phyloP scores from a whole-genome alignment of 2,329 filamentous ascomycete genomes.

The Arthrocladium fulminans region DNA sequence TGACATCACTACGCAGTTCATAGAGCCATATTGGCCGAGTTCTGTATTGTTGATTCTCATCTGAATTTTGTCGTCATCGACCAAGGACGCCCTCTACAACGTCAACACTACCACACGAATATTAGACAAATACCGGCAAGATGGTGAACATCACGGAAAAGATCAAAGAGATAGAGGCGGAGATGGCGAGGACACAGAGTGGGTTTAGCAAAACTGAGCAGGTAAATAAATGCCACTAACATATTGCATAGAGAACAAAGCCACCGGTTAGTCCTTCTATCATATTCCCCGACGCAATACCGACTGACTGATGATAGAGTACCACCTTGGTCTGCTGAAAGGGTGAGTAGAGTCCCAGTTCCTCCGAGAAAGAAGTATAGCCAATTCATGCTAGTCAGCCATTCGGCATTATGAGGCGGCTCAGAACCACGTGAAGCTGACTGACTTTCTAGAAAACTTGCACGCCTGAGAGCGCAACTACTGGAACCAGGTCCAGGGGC shows the following conservation, averaged over 20 bases:
- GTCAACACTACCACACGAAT: too few relatives aligned
- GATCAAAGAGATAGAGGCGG: constrained; percentile 99
- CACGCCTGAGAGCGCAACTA: constrained; percentile 84
- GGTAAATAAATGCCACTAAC: neutral
- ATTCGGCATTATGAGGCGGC: too few relatives aligned
- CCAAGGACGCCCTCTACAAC: too few relatives aligned
- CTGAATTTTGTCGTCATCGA: too few relatives aligned
- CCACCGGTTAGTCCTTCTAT: constrained; percentile 66
- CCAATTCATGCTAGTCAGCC: too few relatives aligned
- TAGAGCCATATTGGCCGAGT: too few relatives aligned
- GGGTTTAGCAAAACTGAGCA: constrained; percentile 31
- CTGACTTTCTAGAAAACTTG: constrained; percentile 64
- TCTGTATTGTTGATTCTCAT: too few relatives aligned
- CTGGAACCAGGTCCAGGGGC: constrained; percentile 78
- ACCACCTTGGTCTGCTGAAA: constrained; percentile 95
- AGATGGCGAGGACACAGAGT: constrained; percentile 99
- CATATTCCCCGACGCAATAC: constrained; percentile 1
- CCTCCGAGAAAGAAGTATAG: too few relatives aligned
- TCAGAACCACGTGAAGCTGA: neutral
- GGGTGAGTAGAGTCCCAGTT: constrained; percentile 50
- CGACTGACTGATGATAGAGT: constrained; percentile 56
- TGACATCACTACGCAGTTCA: too few relatives aligned
- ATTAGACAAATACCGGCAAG: constrained; percentile 41
- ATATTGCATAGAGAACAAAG: constrained; percentile 74
- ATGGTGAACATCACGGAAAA: constrained; percentile 99